Evolutionary conservation across 331 rosid species (phyloP), one percentile per base, ranked within the genome.

Genomic region (Malus hybrid): DNA sequence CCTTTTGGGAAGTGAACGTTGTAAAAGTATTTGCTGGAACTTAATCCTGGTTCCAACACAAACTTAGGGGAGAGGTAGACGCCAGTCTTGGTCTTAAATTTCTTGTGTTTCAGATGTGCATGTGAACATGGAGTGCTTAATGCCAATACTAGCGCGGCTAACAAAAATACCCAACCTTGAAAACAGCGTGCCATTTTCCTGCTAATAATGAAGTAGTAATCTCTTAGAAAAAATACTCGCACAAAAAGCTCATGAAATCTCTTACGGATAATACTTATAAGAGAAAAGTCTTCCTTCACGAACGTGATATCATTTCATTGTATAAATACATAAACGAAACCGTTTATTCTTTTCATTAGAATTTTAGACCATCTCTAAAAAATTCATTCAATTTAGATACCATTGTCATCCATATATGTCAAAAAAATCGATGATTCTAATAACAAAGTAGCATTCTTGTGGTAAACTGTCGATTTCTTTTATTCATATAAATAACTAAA

Each of bases 1-100:
- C 90, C 93, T 79, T 55, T 88, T 42, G 97, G 97, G 50, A 92
- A 90, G 48, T 83, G 70, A 52, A 88, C 22, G 54, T 67, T 62
- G 46, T 72, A 75, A 75, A 62, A 83, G 60, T 13, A 66, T 61
- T 46, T 81, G 70, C 83, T 13, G 15, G 34, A 52, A 65, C 84
- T 87, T 7, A 81, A 84, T 46, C 90, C 90, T 4, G 83, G 90
- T 8, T 54, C 48, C 69, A 46, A 72, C 50, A 64, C 84, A 82
- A 87, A 80, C 74, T 31, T 74, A 4, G 96, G 97, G 63, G 97
- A 90, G 2, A 78, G 22, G 68, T 76, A 85, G 48, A 82, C 84
- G 4, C 83, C 59, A 16, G 91, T 67, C 33, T 81, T 87, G 27
- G 88, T 42, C 52, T 80, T 85, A 33, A 28, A 28, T 28, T 28